Evolutionary conservation across 495 filamentous ascomycete genomes (phyloP), one percentile per base, ranked within the genome.

Genomic region (Penicillium waksmanii): DNA sequence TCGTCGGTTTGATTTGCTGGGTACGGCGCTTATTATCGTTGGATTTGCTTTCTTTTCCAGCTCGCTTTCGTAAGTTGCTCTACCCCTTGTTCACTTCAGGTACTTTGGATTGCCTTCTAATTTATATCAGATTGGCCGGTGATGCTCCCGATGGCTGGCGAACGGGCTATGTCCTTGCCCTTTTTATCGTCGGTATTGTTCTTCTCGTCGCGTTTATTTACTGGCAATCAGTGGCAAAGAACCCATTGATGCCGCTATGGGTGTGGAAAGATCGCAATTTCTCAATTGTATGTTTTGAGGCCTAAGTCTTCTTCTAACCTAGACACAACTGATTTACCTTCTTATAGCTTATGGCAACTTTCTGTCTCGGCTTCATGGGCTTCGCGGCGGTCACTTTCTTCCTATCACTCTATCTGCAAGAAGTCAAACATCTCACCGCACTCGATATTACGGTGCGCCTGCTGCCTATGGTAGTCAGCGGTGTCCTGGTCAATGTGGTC

Each of bases 21-120:
- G 89, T 1, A 87, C 87, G 1, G 69, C 79, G 11, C 75, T 91
- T 51, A 77, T 88, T 44, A 86, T 90, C 10, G 74, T 72, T 27
- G 86, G 88, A 7, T 83, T 90, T 61, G 86, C 85, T 1, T 72
- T 88, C 68, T 84, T 90, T 62, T 87, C 84, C 9, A 82, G 84
- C 18, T 81, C 78, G 9, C 77, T 90, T 53, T 86, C 84, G 86
- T 88, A 69, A 66, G 82, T 80, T 19, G 36, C 33, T 47, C 8
- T 42, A 18, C 11, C 18, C 15, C 36, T 43, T 44, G 49, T 36
- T 13, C 48, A 19, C n/a, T 13, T 34, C 35, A n/a, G 7, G 5
- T 31, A 10, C 42, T 31, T 33, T 27, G 21, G 35, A 10, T 51
- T 48, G 13, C 47, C 1, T 15, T 18, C 36, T 9, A 11, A 21